Conservation (phyloP, 1,284 basidiomycete species). For the Fomitiporia mediterranea region DNA sequence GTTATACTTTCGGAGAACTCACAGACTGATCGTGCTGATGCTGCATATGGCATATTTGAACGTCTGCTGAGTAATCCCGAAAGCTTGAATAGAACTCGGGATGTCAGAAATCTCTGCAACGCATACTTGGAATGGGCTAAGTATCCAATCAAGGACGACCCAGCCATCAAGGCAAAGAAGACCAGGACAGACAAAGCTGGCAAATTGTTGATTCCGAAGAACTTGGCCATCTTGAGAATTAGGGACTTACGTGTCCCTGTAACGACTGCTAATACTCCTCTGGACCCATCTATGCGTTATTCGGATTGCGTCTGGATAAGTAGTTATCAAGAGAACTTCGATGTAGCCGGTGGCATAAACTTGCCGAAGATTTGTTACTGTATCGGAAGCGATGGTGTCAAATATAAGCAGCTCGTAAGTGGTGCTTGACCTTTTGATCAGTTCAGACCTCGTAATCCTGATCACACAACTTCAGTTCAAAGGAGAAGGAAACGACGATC, state of each 20-base stretch:
- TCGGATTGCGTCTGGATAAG: conserved; percentile 61
- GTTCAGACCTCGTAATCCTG: not conserved
- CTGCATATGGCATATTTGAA: conserved; percentile 68
- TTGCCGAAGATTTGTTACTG: conserved; percentile 81
- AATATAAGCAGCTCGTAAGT: conserved; percentile 79
- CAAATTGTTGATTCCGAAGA: conserved; percentile 37
- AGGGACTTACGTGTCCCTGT: conserved; percentile 71
- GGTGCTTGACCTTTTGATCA: conserved; percentile 16
- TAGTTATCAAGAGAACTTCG: conserved; percentile 57
- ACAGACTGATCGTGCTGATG: conserved; percentile 55
- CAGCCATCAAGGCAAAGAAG: conserved; percentile 22
- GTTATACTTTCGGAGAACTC: conserved; percentile 35
- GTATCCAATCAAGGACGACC: conserved; percentile 42
- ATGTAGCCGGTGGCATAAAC: conserved; percentile 76
- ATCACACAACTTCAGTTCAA: conserved; percentile 85
- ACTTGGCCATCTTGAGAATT: conserved; percentile 44
- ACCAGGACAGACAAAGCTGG: conserved; percentile 26
- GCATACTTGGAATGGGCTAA: conserved; percentile 84
- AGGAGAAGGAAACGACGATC: conserved; percentile 82
- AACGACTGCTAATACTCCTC: conserved; percentile 64
- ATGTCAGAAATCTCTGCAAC: conserved; percentile 65
- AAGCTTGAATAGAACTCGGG: conserved; percentile 40
- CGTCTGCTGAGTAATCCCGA: conserved; percentile 44
- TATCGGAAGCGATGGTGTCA: conserved; percentile 60
- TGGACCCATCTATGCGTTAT: conserved; percentile 73